Conservation (phyloP, 192 early-diverging fungal species). For the Backusella mclennaniae region DNA sequence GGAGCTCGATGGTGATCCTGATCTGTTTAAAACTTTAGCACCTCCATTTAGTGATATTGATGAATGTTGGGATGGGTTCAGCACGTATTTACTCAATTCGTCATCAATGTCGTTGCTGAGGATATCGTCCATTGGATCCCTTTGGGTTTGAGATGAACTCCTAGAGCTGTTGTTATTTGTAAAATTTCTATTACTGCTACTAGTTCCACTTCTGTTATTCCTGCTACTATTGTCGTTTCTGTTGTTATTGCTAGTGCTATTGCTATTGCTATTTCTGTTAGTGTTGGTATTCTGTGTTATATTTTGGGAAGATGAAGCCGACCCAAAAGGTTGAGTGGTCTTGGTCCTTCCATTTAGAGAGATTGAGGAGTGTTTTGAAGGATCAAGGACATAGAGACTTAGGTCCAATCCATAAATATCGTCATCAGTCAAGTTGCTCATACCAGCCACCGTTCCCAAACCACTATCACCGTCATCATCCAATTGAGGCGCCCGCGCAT, state of each 20-base stretch:
- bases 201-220: neutral
- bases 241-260: neutral
- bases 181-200: neutral
- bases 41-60: neutral
- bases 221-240: neutral
- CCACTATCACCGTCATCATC: neutral
- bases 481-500: neutral
- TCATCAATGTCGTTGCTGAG: neutral
- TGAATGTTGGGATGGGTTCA: neutral
- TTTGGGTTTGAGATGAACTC: neutral
- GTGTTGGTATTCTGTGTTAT: neutral
- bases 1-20: too few species aligned
- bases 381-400: slow-evolving; percentile 16
- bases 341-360: neutral
- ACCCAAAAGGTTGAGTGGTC: neutral
- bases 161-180: neutral
- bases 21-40: neutral
- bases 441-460: too few species aligned
- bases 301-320: neutral
- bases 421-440: neutral
- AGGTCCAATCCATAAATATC: slow-evolving; percentile 4
- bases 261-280: neutral
- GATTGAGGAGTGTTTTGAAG: neutral
- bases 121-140: neutral
- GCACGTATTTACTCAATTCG: slow-evolving; percentile 19